Evolutionary conservation across 257 asterid species (phyloP).

Genomic region (Solanum chilense): DNA sequence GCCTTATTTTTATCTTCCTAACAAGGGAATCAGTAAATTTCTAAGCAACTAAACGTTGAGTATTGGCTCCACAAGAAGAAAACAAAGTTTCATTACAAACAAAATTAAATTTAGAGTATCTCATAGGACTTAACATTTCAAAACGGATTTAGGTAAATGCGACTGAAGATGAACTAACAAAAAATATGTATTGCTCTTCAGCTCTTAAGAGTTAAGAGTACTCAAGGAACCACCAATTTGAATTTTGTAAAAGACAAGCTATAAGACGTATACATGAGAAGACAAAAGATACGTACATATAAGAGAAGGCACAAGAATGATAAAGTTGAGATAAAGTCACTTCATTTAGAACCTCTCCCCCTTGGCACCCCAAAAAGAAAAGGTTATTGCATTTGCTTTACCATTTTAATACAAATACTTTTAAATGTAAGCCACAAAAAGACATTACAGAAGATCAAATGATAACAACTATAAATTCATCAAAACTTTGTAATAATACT

Average conservation of each 20-base stretch:
- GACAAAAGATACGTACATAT: not conserved
- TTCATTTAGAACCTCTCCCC: not conserved
- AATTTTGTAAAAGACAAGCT: not conserved
- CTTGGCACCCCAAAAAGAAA: not conserved
- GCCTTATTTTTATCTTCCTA: slow-evolving; percentile 91
- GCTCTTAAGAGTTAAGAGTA: not conserved
- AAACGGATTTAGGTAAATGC: not conserved
- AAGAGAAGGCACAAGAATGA: not conserved
- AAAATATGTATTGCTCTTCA: not conserved
- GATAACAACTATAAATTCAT: not conserved
- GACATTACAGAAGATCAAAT: not conserved
- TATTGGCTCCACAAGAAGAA: not conserved
- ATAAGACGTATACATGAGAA: not conserved
- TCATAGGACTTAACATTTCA: not conserved
- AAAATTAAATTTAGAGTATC: not conserved
- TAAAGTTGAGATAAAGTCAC: not conserved
- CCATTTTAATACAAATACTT: not conserved
- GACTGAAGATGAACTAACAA: not conserved
- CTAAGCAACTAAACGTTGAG: not conserved
- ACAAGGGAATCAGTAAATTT: slow-evolving; percentile 1
- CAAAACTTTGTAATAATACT: not conserved
- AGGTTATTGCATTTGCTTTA: not conserved
- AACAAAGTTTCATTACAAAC: slow-evolving; percentile 2
- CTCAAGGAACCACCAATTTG: not conserved
- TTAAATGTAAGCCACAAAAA: not conserved